Percentiles rank a stretch among this genome's conserved stretches.
phyloP scores from a whole-genome alignment of 169 alveolate genomes.

The Plasmodium vivax region DNA sequence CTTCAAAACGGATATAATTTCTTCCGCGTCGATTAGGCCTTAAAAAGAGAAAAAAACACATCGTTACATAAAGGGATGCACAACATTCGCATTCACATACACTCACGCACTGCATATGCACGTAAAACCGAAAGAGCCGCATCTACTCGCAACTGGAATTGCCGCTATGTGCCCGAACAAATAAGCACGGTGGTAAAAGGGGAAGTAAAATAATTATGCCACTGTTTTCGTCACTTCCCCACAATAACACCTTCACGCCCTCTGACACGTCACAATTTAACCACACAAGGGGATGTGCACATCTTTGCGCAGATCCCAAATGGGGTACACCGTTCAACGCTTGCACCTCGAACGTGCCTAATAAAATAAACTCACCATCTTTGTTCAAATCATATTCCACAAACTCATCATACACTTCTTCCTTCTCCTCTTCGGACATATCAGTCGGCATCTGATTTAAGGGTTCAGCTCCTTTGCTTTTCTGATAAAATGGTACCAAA shows the following conservation, averaged over 20 bases:
- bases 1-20: conserved; percentile 30
- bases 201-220: background rate
- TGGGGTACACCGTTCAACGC: background rate
- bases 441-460: background rate
- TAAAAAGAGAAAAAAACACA: conserved; percentile 7
- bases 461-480: background rate
- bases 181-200: background rate
- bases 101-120: background rate
- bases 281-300: background rate
- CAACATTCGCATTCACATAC: background rate
- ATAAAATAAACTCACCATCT: conserved; percentile 38
- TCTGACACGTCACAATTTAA: background rate
- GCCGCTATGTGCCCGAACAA: background rate
- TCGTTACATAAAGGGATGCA: background rate
- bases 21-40: conserved; percentile 67
- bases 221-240: background rate
- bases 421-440: conserved; percentile 38
- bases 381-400: conserved; percentile 62
- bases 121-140: background rate
- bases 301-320: background rate
- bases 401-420: conserved; percentile 29
- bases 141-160: background rate
- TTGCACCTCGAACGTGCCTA: background rate
- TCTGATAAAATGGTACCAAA: background rate
- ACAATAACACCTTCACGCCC: background rate